Percentiles rank a stretch among this genome's conserved stretches.
These are phyloP conservation scores for Ramaria sp. DNA, from an alignment of 768 basidiomycete genomes.

Conservation along the genomic window DNA sequence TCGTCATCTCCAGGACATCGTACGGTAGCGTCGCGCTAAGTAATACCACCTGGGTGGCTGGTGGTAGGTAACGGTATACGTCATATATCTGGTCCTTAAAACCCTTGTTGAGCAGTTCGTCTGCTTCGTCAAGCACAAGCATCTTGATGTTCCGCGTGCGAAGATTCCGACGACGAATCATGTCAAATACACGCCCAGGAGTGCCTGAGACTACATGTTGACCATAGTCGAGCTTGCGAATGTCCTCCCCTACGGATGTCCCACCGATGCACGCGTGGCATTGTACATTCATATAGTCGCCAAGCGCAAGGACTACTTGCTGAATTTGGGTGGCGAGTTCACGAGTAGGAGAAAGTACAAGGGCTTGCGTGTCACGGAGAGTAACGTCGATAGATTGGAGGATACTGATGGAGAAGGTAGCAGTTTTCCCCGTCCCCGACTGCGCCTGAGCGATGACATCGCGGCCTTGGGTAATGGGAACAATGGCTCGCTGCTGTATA, in stretches of 20 bases:
- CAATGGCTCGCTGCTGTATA: conserved; percentile 95
- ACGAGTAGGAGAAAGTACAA: conserved; percentile 95
- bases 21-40: conserved; percentile 93
- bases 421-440: conserved; percentile 99
- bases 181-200: conserved; percentile 96
- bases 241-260: conserved; percentile 94
- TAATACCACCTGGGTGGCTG: conserved; percentile 93
- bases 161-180: conserved; percentile 90
- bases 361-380: conserved; percentile 89
- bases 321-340: conserved; percentile 99
- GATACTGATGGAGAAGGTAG: conserved; percentile 96
- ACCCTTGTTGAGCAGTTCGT: conserved; percentile 93
- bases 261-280: conserved; percentile 98
- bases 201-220: conserved; percentile 97
- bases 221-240: conserved; percentile 92
- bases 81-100: conserved; percentile 99
- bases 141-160: conserved; percentile 98
- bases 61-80: conserved; percentile 94
- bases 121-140: conserved; percentile 90
- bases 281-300: conserved; percentile 99
- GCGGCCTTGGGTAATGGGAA: conserved; percentile 89
- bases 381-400: conserved; percentile 96
- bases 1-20: conserved; percentile 98
- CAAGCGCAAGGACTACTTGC: conserved; percentile 89
- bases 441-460: conserved; percentile 99